Percentiles rank a stretch among this genome's conserved stretches.
Evolutionary conservation across 1,139 yeast genomes (phyloP).

Genomic region (Scheffersomyces quercinus): DNA sequence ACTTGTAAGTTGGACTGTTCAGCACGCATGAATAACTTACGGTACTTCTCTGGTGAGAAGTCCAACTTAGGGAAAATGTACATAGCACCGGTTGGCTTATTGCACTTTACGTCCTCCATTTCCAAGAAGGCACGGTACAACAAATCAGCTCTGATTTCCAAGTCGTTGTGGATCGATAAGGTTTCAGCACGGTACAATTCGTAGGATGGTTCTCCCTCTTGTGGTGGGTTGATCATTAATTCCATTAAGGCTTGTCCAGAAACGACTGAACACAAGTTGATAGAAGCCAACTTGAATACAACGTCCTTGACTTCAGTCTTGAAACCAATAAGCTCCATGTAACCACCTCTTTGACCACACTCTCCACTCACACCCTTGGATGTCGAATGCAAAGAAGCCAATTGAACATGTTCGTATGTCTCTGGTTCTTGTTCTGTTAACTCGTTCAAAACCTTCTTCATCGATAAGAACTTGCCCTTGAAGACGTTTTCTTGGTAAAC

Average conservation of each 20-base stretch:
- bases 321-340: conserved; percentile 91
- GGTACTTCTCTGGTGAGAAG: conserved; percentile 49
- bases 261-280: conserved; percentile 90
- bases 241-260: conserved; percentile 92
- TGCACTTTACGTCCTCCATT: conserved; percentile 82
- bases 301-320: conserved; percentile 65
- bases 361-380: conserved; percentile 97
- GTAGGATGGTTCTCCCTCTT: conserved; percentile 72
- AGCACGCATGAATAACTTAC: conserved; percentile 64
- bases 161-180: conserved; percentile 56
- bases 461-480: conserved; percentile 63
- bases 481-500: conserved; percentile 93
- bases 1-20: conserved; percentile 54
- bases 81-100: conserved; percentile 96
- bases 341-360: conserved; percentile 99
- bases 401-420: conserved; percentile 68
- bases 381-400: conserved; percentile 92
- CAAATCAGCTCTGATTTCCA: conserved; percentile 60
- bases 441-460: conserved; percentile 66
- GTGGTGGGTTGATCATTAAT: conserved; percentile 91
- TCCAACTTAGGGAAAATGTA: conserved; percentile 83
- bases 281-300: conserved; percentile 82
- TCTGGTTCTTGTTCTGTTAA: conserved; percentile 56
- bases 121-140: conserved; percentile 69
- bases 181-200: conserved; percentile 66